These are phyloP conservation scores for Erysimum pusillum DNA, from an alignment of 441 rosid genomes.

Conservation along the genomic window DNA sequence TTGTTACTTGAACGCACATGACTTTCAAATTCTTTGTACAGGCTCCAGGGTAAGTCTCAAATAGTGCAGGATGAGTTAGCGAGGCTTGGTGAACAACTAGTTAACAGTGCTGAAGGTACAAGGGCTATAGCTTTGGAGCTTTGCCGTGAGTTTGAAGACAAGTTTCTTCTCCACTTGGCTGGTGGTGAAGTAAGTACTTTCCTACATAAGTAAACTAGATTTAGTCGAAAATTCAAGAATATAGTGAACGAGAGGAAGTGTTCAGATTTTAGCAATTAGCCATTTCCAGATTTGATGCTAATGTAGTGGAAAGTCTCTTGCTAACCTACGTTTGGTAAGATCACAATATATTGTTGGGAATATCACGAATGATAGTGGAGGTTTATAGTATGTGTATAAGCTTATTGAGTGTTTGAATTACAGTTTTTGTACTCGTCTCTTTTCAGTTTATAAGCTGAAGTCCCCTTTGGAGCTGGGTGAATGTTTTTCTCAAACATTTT, in stretches of 20 bases:
- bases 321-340: slow-evolving; percentile 8
- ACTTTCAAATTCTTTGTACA: slow-evolving; percentile 41
- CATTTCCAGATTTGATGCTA: slow-evolving; percentile 23
- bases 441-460: slow-evolving; percentile 19
- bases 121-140: slow-evolving; percentile 81
- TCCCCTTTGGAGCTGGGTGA: slow-evolving; percentile 26
- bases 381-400: slow-evolving; percentile 15
- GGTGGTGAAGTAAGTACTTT: slow-evolving; percentile 73
- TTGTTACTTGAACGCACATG: neutral
- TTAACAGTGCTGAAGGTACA: slow-evolving; percentile 77
- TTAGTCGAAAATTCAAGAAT: slow-evolving; percentile 11
- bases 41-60: slow-evolving; percentile 83
- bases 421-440: slow-evolving; percentile 13
- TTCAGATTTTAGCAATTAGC: slow-evolving; percentile 25
- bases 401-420: slow-evolving; percentile 6
- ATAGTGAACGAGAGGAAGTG: slow-evolving; percentile 33
- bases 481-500: slow-evolving; percentile 15
- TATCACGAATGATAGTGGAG: slow-evolving; percentile 22
- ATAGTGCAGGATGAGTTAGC: slow-evolving; percentile 73
- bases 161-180: slow-evolving; percentile 76
- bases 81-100: slow-evolving; percentile 80
- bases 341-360: slow-evolving; percentile 1
- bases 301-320: slow-evolving; percentile 35
- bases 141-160: slow-evolving; percentile 87
- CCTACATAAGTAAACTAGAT: slow-evolving; percentile 11